Base-by-base conservation (phyloP, 495 filamentous ascomycete genomes). In the Penicillium paradoxum region DNA sequence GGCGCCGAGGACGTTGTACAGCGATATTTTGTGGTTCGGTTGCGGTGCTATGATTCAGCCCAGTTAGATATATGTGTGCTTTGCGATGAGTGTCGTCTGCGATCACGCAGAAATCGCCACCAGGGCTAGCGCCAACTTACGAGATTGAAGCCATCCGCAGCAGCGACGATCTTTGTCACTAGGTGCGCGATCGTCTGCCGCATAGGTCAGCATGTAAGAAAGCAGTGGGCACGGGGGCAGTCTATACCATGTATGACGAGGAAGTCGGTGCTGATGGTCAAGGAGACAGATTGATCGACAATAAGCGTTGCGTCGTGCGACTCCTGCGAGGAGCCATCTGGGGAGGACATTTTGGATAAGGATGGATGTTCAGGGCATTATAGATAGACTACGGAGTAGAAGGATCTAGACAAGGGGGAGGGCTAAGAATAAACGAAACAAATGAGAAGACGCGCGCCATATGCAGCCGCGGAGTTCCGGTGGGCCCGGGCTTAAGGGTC, bases 1-100 rank as follows among this genome's bases (percentile, higher is more conserved):
- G 18, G 86, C 89, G 81, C 88, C 95, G 29, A 98, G 83, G 36
- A 98, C 70, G 64, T 96, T 87, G 70, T 87, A 90, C 49, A 91
- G 83, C 0, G 87, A 83, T 13, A 97, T 87, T 41, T 71, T 75
- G 63, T 75, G 72, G 3, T 71, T 76, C 22, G 63, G 64, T 33
- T 65, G 62, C 62, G 56, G 27, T 59, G 49, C 60, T 63, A 17
- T 18, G 47, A 18, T 17, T 32, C 25, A 45, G 25, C n/a, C 14
- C n/a, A 36, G 42, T 73, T 39, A 71, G 50, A 32, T 18, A n/a
- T 27, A 27, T 7, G 24, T 27, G 24, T 3, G n/a, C 27, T 15
- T 29, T 24, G 10, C 46, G n/a, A 22, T 27, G 19, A 52, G 13
- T 27, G 43, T 37, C 30, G 17, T 18, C 18, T 34, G 39, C 45